phyloP scores from a whole-genome alignment of 2,329 filamentous ascomycete species.

The Colletotrichum sp. region DNA sequence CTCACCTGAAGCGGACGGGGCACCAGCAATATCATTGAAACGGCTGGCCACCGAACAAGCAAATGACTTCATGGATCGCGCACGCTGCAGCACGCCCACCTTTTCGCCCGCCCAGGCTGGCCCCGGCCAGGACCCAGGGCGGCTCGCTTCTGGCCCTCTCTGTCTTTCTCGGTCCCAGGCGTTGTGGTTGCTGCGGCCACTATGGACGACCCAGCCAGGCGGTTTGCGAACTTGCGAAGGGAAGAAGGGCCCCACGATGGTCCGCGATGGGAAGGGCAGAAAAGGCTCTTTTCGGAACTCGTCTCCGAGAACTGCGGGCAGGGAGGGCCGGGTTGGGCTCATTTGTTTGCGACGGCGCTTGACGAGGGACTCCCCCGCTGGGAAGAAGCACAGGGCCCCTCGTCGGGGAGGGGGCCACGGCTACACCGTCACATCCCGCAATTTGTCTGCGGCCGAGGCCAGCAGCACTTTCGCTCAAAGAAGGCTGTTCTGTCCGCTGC shows the following conservation, averaged over 20 bases:
- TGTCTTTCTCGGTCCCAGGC: neutral
- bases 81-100: neutral
- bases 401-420: neutral
- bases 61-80: constrained; percentile 19
- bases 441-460: constrained; percentile 11
- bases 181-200: neutral
- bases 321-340: constrained; percentile 13
- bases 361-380: constrained; percentile 14
- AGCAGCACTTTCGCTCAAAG: neutral
- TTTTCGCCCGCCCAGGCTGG: neutral
- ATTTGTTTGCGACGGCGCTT: constrained; percentile 24
- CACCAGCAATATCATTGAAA: constrained; percentile 23
- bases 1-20: constrained; percentile 23
- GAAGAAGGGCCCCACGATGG: neutral
- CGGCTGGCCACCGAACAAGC: constrained; percentile 11
- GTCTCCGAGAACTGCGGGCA: constrained; percentile 1
- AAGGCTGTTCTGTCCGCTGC: neutral
- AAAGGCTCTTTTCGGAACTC: constrained; percentile 9
- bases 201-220: constrained; percentile 14
- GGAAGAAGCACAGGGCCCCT: neutral
- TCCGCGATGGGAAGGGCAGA: neutral
- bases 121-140: neutral
- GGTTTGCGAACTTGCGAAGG: constrained; percentile 7
- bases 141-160: neutral
- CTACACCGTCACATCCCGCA: constrained; percentile 20